Evolutionary conservation across 345 rosid genomes (phyloP).

Genomic region (Lepidium sativum): DNA sequence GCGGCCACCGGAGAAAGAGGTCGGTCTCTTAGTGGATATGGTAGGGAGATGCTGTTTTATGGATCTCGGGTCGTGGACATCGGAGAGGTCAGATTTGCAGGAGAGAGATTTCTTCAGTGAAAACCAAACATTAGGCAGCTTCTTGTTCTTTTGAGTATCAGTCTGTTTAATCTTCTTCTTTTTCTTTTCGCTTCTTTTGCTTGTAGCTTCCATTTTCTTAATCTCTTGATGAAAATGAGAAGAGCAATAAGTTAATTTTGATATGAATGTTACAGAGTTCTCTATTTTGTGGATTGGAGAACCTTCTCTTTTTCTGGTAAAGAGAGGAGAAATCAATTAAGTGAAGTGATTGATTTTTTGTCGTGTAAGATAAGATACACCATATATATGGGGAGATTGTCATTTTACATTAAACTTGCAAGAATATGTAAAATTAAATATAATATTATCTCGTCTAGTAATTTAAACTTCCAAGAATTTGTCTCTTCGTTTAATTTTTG

Average conservation of each 20-base stretch:
- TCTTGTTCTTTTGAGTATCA: constrained; percentile 4
- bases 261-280: not conserved
- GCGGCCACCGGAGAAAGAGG: constrained; percentile 18
- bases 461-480: too few species aligned
- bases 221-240: not conserved
- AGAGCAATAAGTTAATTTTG: not conserved
- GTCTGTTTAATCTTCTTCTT: not conserved
- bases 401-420: too few species aligned
- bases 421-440: too few species aligned
- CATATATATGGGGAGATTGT: not conserved
- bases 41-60: constrained; percentile 43
- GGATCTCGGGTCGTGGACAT: constrained; percentile 48
- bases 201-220: constrained; percentile 8
- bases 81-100: constrained; percentile 48
- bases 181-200: constrained; percentile 8
- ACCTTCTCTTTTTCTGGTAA: not conserved
- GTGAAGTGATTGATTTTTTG: constrained; percentile 7
- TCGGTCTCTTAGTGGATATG: constrained; percentile 42
- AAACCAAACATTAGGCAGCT: constrained; percentile 57
- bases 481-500: too few species aligned
- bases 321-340: not conserved
- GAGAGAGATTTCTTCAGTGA: constrained; percentile 51
- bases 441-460: too few species aligned
- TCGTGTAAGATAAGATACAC: not conserved
- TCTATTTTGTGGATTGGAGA: not conserved